phyloP scores from a whole-genome alignment of 2,329 filamentous ascomycete genomes.

The Fusarium foetens region DNA sequence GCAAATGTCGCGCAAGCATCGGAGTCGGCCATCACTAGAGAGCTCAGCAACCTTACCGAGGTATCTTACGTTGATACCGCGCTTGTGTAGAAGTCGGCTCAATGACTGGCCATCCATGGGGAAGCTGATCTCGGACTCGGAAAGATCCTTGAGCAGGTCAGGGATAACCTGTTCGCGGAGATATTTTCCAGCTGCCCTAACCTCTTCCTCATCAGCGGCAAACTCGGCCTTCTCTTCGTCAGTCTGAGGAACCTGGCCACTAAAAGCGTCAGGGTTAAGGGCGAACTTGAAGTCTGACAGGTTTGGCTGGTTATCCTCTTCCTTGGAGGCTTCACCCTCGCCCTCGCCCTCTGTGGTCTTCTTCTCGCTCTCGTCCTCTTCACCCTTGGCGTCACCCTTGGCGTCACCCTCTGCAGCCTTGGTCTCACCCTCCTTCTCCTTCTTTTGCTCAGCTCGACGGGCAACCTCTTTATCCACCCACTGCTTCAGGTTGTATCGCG shows the following conservation, averaged over 20 bases:
- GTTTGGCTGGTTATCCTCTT: slow-evolving; percentile 73
- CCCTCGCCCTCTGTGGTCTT: slow-evolving; percentile 40
- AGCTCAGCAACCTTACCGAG: slow-evolving; percentile 84
- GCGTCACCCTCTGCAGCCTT: slow-evolving; percentile 43
- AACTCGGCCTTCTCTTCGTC: slow-evolving; percentile 88
- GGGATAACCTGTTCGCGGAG: slow-evolving; percentile 82
- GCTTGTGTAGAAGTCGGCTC: slow-evolving; percentile 89
- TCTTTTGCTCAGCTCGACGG: slow-evolving; percentile 59
- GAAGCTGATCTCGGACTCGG: slow-evolving; percentile 93
- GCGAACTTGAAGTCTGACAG: slow-evolving; percentile 87
- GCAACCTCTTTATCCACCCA: slow-evolving; percentile 85
- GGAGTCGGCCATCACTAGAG: slow-evolving; percentile 75
- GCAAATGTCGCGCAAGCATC: slow-evolving; percentile 80
- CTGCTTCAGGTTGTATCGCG: slow-evolving; percentile 85
- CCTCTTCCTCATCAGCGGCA: slow-evolving; percentile 86
- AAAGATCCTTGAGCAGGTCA: slow-evolving; percentile 85
- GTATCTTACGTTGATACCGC: slow-evolving; percentile 96
- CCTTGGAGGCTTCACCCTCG: slow-evolving; percentile 43
- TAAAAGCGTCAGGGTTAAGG: slow-evolving; percentile 95
- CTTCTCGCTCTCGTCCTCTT: slow-evolving; percentile 49
- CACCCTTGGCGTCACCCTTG: slow-evolving; percentile 42
- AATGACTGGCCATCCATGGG: slow-evolving; percentile 98
- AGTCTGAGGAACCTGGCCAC: slow-evolving; percentile 88
- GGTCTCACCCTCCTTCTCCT: slow-evolving; percentile 36
- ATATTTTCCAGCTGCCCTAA: slow-evolving; percentile 83